Conservation (phyloP, 2,329 filamentous ascomycete species). For the Colletotrichum lentis region DNA sequence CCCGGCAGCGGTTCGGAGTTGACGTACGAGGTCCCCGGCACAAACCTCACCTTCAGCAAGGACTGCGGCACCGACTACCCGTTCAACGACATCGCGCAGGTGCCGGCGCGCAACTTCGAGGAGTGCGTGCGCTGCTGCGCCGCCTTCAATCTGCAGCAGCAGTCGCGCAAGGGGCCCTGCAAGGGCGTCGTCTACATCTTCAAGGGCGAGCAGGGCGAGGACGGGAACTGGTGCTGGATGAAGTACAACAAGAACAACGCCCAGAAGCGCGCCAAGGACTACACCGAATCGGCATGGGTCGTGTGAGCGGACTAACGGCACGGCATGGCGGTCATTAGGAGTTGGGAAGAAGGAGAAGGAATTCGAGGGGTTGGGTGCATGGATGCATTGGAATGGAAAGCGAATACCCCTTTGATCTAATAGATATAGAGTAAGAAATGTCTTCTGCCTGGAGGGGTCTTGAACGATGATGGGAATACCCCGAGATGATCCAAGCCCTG, state of each 20-base stretch:
- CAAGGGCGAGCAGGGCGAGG: slow-evolving; percentile 22
- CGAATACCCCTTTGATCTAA: slow-evolving; percentile 8
- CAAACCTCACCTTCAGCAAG: slow-evolving; percentile 33
- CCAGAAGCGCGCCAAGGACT: slow-evolving; percentile 21
- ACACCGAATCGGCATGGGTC: slow-evolving; percentile 32
- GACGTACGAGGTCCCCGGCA: slow-evolving; percentile 27
- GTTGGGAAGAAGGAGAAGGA: too few relatives aligned
- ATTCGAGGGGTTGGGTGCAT: neutral
- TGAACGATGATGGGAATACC: too few relatives aligned
- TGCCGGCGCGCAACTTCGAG: slow-evolving; percentile 30
- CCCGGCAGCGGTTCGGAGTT: slow-evolving; percentile 7
- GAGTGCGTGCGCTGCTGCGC: slow-evolving; percentile 33
- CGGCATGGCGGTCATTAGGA: too few relatives aligned
- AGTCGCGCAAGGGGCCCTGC: slow-evolving; percentile 26
- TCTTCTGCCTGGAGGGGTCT: too few relatives aligned
- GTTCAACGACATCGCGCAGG: slow-evolving; percentile 30
- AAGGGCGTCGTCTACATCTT: slow-evolving; percentile 27
- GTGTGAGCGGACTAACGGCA: neutral
- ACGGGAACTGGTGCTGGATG: slow-evolving; percentile 29
- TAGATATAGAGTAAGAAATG: too few relatives aligned
- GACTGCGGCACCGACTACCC: slow-evolving; percentile 32
- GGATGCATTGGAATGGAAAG: neutral
- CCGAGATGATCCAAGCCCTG: neutral
- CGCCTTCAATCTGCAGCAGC: slow-evolving; percentile 26
- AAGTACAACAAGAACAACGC: slow-evolving; percentile 33